These are phyloP conservation scores for Diplodia mutila DNA, from an alignment of 2,329 filamentous ascomycete genomes.

Conservation along the genomic window DNA sequence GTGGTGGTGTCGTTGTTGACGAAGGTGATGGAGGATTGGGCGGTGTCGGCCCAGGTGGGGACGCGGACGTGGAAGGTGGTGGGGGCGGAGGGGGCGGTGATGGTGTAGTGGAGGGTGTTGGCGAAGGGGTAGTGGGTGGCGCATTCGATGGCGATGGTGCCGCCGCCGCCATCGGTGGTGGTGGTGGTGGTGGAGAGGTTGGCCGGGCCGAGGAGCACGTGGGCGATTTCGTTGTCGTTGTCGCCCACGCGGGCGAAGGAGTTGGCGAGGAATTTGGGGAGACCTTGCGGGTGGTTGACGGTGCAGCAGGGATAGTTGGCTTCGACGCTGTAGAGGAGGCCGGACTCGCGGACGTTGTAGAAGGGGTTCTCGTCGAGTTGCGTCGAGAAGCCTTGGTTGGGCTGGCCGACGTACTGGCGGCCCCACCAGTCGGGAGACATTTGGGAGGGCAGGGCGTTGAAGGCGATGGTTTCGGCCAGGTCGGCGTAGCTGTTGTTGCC, in stretches of 20 bases:
- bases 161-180: too few species aligned
- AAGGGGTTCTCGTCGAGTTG: slow-evolving; percentile 50
- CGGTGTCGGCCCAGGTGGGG: slow-evolving; percentile 48
- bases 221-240: slow-evolving; percentile 53
- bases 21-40: slow-evolving; percentile 10
- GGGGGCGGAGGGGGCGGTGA: slow-evolving; percentile 37
- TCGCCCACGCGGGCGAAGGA: slow-evolving; percentile 51
- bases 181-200: slow-evolving; percentile 42
- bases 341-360: slow-evolving; percentile 52
- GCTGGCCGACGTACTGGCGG: slow-evolving; percentile 59
- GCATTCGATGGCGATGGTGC: slow-evolving; percentile 48
- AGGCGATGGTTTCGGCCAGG: slow-evolving; percentile 56
- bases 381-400: slow-evolving; percentile 57
- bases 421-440: slow-evolving; percentile 60
- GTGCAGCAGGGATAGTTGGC: slow-evolving; percentile 59
- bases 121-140: slow-evolving; percentile 57
- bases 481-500: slow-evolving; percentile 56
- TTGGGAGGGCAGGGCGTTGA: slow-evolving; percentile 59
- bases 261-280: slow-evolving; percentile 56
- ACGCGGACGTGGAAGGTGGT: slow-evolving; percentile 54
- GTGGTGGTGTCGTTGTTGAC: slow-evolving; percentile 24
- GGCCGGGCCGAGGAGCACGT: slow-evolving; percentile 56
- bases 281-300: slow-evolving; percentile 62
- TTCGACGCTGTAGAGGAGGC: slow-evolving; percentile 57
- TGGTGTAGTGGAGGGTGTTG: slow-evolving; percentile 46